Conservation (phyloP, 805 yeast species). For the Myxozyma neotropica region DNA sequence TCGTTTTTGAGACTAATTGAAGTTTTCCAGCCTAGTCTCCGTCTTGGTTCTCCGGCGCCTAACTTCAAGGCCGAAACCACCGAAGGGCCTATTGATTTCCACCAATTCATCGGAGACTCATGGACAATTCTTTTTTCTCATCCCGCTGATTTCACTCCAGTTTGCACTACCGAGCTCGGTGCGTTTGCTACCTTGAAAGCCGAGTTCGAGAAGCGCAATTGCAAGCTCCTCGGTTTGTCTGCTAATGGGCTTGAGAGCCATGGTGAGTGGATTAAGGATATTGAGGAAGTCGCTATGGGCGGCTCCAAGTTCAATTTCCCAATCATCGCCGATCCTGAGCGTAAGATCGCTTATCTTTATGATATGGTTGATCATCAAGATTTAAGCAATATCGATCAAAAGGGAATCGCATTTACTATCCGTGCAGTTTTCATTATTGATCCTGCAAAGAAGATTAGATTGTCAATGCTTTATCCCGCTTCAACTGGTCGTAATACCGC, state of each 20-base stretch:
- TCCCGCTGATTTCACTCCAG: conserved; percentile 97
- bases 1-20: no score
- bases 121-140: conserved; percentile 93
- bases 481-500: conserved; percentile 94
- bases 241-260: conserved; percentile 85
- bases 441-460: conserved; percentile 87
- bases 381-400: conserved; percentile 67
- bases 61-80: conserved; percentile 84
- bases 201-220: conserved; percentile 83
- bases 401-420: conserved; percentile 83
- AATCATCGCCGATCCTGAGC: conserved; percentile 83
- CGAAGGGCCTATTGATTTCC: conserved; percentile 81
- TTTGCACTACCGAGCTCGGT: conserved; percentile 94
- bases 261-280: conserved; percentile 89
- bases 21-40: conserved; percentile 53
- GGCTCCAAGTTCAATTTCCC: conserved; percentile 81
- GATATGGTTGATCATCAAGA: conserved; percentile 91
- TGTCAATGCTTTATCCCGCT: conserved; percentile 88
- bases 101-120: conserved; percentile 78
- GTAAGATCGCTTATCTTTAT: conserved; percentile 78
- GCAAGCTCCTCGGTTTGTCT: conserved; percentile 86
- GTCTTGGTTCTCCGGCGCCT: conserved; percentile 82
- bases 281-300: conserved; percentile 68
- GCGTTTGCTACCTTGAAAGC: conserved; percentile 92
- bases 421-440: conserved; percentile 93